A percentile compares a stretch with the other conserved stretches of the same genome.
phyloP scores from a whole-genome alignment of 306 rosid genomes.

The Quillaja saponaria region DNA sequence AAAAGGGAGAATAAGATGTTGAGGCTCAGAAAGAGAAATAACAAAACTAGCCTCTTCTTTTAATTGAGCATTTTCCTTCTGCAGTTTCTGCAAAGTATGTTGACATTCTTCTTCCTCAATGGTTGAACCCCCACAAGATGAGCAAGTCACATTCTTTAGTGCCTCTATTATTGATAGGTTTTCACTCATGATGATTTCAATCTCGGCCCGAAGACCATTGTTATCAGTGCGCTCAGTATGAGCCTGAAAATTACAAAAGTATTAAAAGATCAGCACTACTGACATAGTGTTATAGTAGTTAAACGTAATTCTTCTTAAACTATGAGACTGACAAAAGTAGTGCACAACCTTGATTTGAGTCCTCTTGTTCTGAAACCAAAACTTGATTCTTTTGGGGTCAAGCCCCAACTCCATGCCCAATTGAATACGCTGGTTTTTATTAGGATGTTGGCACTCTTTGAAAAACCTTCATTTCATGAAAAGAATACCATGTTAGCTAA shows the following conservation, averaged over 20 bases:
- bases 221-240: slow-evolving; percentile 54
- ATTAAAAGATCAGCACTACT: background rate
- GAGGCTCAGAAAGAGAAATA: background rate
- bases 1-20: background rate
- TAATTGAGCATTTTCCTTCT: slow-evolving; percentile 49
- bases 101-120: slow-evolving; percentile 44
- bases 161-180: slow-evolving; percentile 52
- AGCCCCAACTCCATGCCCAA: slow-evolving; percentile 57
- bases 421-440: slow-evolving; percentile 52
- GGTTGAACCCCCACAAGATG: slow-evolving; percentile 66
- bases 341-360: slow-evolving; percentile 64
- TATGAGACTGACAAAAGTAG: background rate
- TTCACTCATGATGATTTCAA: slow-evolving; percentile 58
- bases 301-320: background rate
- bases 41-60: slow-evolving; percentile 50
- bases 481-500: background rate
- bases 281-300: background rate
- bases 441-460: slow-evolving; percentile 59
- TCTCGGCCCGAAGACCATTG: slow-evolving; percentile 53
- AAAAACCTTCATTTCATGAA: slow-evolving; percentile 41
- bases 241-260: slow-evolving; percentile 34
- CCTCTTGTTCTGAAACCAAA: slow-evolving; percentile 89
- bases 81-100: slow-evolving; percentile 37
- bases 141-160: slow-evolving; percentile 46
- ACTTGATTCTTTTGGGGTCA: slow-evolving; percentile 62